Conservation (phyloP, 305 asterid genomes). For the Caryopteris hybrid region DNA sequence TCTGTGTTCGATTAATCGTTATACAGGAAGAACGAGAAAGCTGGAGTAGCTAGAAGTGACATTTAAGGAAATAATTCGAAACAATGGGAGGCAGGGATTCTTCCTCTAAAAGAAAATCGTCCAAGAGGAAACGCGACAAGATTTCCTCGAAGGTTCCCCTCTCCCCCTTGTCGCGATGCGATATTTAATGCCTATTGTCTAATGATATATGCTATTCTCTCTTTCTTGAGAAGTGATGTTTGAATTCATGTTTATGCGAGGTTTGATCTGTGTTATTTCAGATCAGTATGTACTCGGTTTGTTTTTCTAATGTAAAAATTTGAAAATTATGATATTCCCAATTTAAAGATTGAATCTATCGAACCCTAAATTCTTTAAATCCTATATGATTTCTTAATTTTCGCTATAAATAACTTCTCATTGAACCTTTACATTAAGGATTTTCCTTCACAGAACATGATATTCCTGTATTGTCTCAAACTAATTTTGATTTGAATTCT, state of each 20-base stretch:
- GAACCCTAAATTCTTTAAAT: neutral
- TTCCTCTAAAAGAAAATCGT: slow-evolving; percentile 49
- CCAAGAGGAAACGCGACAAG: slow-evolving; percentile 52
- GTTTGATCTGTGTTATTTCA: slow-evolving; percentile 3
- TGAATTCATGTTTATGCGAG: neutral
- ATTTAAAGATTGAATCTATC: slow-evolving; percentile 17
- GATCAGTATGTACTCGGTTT: neutral
- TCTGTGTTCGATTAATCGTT: neutral
- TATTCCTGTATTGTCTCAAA: neutral
- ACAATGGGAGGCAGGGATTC: slow-evolving; percentile 47
- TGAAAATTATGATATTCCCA: neutral
- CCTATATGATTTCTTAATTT: neutral
- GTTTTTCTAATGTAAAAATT: too few species aligned
- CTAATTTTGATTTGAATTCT: neutral
- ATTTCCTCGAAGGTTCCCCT: slow-evolving; percentile 44
- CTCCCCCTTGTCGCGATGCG: neutral
- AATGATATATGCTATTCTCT: neutral
- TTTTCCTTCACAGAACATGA: neutral
- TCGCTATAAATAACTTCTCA: neutral
- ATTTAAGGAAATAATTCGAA: neutral
- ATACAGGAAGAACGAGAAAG: slow-evolving; percentile 29
- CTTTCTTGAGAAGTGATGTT: neutral
- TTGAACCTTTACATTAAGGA: neutral
- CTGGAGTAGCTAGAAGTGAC: slow-evolving; percentile 2
- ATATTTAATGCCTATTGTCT: neutral